Base-by-base conservation (phyloP, 2,329 filamentous ascomycete genomes). In the Davidsoniella eucalypti region DNA sequence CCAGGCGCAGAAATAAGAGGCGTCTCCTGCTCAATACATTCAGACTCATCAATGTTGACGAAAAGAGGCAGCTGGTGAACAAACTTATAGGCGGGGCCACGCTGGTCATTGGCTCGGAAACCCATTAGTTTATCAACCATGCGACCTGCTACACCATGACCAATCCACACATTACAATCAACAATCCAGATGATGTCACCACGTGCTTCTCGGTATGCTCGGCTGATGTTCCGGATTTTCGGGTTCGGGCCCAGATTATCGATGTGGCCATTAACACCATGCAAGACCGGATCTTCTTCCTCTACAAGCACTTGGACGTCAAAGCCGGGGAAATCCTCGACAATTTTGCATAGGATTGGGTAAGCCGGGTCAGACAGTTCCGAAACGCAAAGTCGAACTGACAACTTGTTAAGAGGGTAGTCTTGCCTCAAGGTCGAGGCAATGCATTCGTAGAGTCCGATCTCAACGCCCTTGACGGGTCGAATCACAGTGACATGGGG, bases 191-290 rank as follows among this genome's bases (percentile, higher is more conserved):
- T 72, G 23, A 96, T 73, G 60, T 95, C 87, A 1, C 84, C 82
- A 55, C 82, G 81, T 1, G 87, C 86, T 61, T 96, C 88, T 25
- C 87, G 71, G 61, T 95, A 98, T 2, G 87, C 88, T 41, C 87
- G 77, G 62, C 88, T 95, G 71, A 96, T 86, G 63, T 98, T 98
- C 47, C 92, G 75, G 58, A 98, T 93, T 69, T 98, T 98, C n/a
- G 92, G 92, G 60, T 98, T 98, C 1, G 92, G 92, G 0, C 93
- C 93, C 51, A 96, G 72, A 51, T 76, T 72, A 55, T 73, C 65
- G 46, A 65, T 59, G 44, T 71, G 65, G 49, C 71, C 72, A 9
- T 66, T 64, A 29, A 68, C 58, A 26, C 71, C 73, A 49, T 77
- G 73, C 7, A 94, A 67, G 26, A 78, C 63, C 0, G 83, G 78